Evolutionary conservation across 306 rosid genomes (phyloP).

Genomic region (Cucurbita ficifolia): DNA sequence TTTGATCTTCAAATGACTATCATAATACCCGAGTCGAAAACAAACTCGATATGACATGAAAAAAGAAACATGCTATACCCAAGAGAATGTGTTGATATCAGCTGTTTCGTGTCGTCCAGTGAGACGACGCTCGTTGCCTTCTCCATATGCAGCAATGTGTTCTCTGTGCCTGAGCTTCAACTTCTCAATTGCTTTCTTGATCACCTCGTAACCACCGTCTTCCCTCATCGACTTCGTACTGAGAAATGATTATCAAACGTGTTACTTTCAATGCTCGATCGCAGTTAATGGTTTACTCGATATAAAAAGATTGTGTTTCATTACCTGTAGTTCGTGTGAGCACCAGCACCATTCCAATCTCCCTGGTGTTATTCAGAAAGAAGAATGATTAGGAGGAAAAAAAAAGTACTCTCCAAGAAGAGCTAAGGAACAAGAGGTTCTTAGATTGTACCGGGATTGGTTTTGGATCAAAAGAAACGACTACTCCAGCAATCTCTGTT

Average conservation of each 20-base stretch:
- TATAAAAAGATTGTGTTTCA: not conserved
- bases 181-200: conserved; percentile 38
- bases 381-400: not conserved
- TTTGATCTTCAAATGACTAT: not conserved
- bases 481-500: too few relatives aligned
- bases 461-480: too few relatives aligned
- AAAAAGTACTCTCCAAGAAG: too few relatives aligned
- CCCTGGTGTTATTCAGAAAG: conserved; percentile 25
- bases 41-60: not conserved
- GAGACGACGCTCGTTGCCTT: conserved; percentile 45
- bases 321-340: conserved; percentile 94
- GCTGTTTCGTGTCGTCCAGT: conserved; percentile 47
- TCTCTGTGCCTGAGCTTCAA: conserved; percentile 25
- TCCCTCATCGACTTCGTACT: conserved; percentile 56
- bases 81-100: conserved; percentile 32
- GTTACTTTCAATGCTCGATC: not conserved
- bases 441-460: too few relatives aligned
- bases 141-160: conserved; percentile 38
- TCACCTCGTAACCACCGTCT: conserved; percentile 27
- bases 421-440: too few relatives aligned
- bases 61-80: conserved; percentile 17
- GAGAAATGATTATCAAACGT: not conserved
- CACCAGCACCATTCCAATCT: conserved; percentile 99
- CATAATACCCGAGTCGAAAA: not conserved
- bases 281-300: not conserved